Base-by-base conservation (phyloP, 1,284 basidiomycete species). In the Phylloporus gajari region DNA sequence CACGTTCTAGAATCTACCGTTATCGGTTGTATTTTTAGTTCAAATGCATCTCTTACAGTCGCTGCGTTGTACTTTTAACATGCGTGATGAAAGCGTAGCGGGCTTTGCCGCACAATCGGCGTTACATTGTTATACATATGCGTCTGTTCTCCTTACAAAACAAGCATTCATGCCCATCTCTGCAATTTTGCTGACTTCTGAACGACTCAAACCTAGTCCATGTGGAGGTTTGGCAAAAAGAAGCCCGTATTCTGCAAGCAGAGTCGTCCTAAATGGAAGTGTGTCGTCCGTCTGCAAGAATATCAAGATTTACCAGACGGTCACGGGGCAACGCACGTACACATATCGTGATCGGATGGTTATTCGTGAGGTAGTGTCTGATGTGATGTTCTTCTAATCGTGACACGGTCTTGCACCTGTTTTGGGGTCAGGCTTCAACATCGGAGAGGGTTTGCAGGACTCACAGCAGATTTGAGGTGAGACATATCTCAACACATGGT, bases 391-490 rank as follows among this genome's bases (percentile, higher is more conserved):
- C 88, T 30, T 93, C 90, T 9, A 95, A 82, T 25, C 81, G 83
- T 5, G 85, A 68, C 3, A 93, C 92, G 0, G 93, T 93, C 82
- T 93, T 94, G 84, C 90, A 91, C 53, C 92, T 94, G 71, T 27
- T 19, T 60, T 32, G 56, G 21, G 13, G 46, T 48, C 46, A 13
- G 46, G 23, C 13, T 25, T 23, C 9, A 23, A 48, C 46, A 48
- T 48, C 46, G 25, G 9, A 48, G 23, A 46, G 17, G 46, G 46
- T 25, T 25, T 48, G 23, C 25, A 48, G 46, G 46, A 84, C 91
- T 72, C 75, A 93, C 89, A 95, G 76, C 19, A 96, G 79, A 81
- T 96, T 96, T 9, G 95, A 96, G 25, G 88, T 92, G 59, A 96
- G 86, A 79, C 95, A 96, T 67, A 96, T 91, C 81, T 96, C 95